Evolutionary conservation across 352 stramenopile genomes (phyloP), one percentile per base, ranked within the genome.

Genomic region (Phytophthora meadii): DNA sequence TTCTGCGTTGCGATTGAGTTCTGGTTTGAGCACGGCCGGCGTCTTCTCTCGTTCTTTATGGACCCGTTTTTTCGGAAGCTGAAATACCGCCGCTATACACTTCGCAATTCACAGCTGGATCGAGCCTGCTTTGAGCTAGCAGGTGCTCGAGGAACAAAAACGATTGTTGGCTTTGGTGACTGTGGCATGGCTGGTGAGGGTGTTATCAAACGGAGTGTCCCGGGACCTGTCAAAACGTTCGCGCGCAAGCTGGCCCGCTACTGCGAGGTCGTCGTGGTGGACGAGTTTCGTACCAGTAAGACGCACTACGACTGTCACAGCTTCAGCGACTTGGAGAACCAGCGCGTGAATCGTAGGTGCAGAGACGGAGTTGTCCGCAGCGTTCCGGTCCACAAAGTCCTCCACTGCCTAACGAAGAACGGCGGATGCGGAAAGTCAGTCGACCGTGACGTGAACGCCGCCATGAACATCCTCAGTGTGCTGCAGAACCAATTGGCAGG

Each of bases 231-330:
- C 7, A 27, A 47, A n/a, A 9, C 8, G 27, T 58, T 65, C 27
- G 34, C 24, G 2, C 27, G 36, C 12, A 65, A 65, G 30, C 27
- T 65, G 5, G 36, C 47, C 4, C 44, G 4, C 5, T 8, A 30
- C 15, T 53, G 56, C 39, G 56, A 65, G 56, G 47, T 65, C 3
- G 56, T 57, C 9, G 57, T 48, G 5, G 57, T 65, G 53, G 39
- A 41, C 10, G 36, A 41, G 36, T 51, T 25, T 9, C 37, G 19
- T 3, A 65, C 57, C 17, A 65, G 57, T 22, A 27, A 46, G 19
- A 19, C 41, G 4, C 47, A 65, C 17, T 53, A 45, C 28, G 47
- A 65, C 37, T 65, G 47, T 15, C 22, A 2, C 9, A 27, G 7
- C 3, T 15, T 5, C 2, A 17, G 44, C 1, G 46, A 56, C 22